Evolutionary conservation across 2,329 filamentous ascomycete genomes (phyloP), one percentile per base, ranked within the genome.

Genomic region (Samsoniella hepiali): DNA sequence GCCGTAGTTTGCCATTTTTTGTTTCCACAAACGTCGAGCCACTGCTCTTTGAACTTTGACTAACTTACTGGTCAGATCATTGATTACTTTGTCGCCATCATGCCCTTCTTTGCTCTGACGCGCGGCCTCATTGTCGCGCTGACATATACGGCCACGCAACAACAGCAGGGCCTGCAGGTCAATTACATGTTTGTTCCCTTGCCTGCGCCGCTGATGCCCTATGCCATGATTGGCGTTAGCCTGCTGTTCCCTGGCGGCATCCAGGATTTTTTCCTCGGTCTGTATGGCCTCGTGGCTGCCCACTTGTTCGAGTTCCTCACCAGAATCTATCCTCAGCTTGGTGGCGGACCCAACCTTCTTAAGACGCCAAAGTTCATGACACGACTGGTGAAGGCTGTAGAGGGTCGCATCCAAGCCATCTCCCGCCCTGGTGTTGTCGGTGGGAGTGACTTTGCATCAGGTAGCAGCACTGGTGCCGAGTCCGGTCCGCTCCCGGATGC

Each of bases 271-370:
- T 72, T 90, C 63, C 71, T 88, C 4, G 88, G 96, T 71, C 75
- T 86, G 5, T 91, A 86, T 40, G 95, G 95, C n/a, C 81, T 99
- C 11, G 67, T 96, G 50, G 91, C 93, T 13, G 93, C 93, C 5
- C 95, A 99, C 74, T 72, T 95, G 27, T 96, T 92, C 76, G 91
- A 98, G 73, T 99, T 98, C 72, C 76, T 97, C 57, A 92, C 91
- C 2, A 85, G 91, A 56, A 83, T 97, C 49, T 98, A 93, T 82
- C 95, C 95, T 5, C 87, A 91, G 62, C 95, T 95, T 72, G 94
- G 93, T 38, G 91, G 91, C 63, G 95, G 95, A 0, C 82, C 80
- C 58, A 96, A 93, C 72, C 82, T 89, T 56, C 81, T 97, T 42
- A 80, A 82, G 15, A 95, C 93, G 0, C 95, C 95, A 2, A 74